phyloP scores from a whole-genome alignment of 371 early-diverging fungal genomes.

The Mucor circinelloides region DNA sequence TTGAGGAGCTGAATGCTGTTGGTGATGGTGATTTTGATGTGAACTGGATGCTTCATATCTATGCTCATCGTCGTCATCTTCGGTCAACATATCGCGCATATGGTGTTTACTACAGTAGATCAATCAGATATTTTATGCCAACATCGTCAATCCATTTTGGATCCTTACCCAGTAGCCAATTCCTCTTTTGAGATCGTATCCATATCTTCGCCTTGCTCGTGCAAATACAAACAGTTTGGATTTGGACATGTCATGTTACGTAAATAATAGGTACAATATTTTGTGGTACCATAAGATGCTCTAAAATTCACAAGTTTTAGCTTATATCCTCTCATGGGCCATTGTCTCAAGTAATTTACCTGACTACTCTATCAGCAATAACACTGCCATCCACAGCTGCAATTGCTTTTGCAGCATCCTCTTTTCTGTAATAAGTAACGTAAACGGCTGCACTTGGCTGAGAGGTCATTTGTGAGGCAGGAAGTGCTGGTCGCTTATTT shows the following conservation, averaged over 20 bases:
- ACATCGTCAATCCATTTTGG: neutral
- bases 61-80: conserved; percentile 22
- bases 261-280: conserved; percentile 87
- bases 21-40: neutral
- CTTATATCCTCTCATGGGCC: neutral
- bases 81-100: conserved; percentile 16
- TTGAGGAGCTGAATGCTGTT: neutral
- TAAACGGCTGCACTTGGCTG: conserved; percentile 68
- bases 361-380: conserved; percentile 82
- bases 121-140: neutral
- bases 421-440: conserved; percentile 86
- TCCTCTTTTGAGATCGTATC: conserved; percentile 66
- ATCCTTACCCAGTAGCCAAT: conserved; percentile 44
- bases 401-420: conserved; percentile 91
- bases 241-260: conserved; percentile 80
- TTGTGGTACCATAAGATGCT: conserved; percentile 89
- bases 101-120: conserved; percentile 20
- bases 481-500: conserved; percentile 59
- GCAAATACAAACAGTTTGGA: conserved; percentile 82
- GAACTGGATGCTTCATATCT: conserved; percentile 1
- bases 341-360: conserved; percentile 34
- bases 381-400: conserved; percentile 88
- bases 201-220: conserved; percentile 86
- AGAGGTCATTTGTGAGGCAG: conserved; percentile 30
- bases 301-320: conserved; percentile 25